Evolutionary conservation across 345 rosid genomes (phyloP).

Genomic region (Populus simonii): DNA sequence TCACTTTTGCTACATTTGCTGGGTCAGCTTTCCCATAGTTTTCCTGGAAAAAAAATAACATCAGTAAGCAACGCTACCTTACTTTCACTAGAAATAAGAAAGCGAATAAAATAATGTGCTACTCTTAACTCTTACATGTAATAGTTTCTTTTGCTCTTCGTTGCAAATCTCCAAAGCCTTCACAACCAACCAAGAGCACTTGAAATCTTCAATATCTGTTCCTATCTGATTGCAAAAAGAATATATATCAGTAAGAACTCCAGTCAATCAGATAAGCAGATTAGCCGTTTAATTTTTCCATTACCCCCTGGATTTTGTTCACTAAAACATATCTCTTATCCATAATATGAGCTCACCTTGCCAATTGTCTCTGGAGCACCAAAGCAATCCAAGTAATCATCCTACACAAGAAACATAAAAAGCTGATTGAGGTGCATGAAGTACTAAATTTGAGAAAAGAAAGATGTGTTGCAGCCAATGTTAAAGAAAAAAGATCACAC

Average conservation of each 20-base stretch:
- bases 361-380: conserved; percentile 44
- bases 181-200: conserved; percentile 50
- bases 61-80: neutral
- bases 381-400: conserved; percentile 48
- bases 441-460: neutral
- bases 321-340: neutral
- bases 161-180: conserved; percentile 30
- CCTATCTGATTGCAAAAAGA: conserved; percentile 25
- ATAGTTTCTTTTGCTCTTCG: conserved; percentile 21
- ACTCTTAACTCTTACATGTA: conserved; percentile 13
- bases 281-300: neutral
- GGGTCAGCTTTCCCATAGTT: conserved; percentile 73
- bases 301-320: neutral
- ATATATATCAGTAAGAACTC: neutral
- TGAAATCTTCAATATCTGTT: conserved; percentile 37
- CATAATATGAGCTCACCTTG: conserved; percentile 28
- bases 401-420: conserved; percentile 19
- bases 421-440: neutral
- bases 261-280: neutral
- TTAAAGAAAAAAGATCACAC: no score
- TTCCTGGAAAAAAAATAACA: conserved; percentile 41
- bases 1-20: conserved; percentile 56
- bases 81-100: neutral
- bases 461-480: neutral
- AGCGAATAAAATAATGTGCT: neutral